Conservation (phyloP, 1,284 basidiomycete genomes). For the Ceratobasidium sp. region DNA sequence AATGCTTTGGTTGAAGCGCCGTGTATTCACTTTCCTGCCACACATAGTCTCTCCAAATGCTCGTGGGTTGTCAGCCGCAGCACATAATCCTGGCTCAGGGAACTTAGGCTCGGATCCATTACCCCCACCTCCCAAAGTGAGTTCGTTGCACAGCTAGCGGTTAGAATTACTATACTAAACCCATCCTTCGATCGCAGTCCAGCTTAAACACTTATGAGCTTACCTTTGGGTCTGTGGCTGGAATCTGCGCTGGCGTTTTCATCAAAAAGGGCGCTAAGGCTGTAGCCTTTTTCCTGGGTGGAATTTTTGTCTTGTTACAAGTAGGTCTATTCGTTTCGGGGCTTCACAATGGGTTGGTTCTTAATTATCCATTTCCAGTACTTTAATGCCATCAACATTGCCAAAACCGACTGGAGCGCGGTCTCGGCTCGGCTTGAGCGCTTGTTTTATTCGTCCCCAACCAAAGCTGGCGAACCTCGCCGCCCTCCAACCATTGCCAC, state of each 20-base stretch:
- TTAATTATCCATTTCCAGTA: constrained; percentile 60
- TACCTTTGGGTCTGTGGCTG: constrained; percentile 83
- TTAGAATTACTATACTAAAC: constrained; percentile 9
- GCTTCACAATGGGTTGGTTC: constrained; percentile 7
- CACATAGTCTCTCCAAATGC: not conserved
- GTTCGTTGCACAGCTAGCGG: not conserved
- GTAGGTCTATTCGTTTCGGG: constrained; percentile 54
- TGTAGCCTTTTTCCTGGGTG: constrained; percentile 82
- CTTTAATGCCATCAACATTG: constrained; percentile 68
- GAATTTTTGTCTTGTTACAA: constrained; percentile 84
- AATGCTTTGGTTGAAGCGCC: too few relatives aligned
- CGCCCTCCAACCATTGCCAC: constrained; percentile 67
- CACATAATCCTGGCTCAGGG: not conserved
- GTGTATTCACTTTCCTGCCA: not conserved
- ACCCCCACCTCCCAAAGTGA: constrained; percentile 28
- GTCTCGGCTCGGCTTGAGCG: constrained; percentile 67
- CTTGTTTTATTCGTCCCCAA: constrained; percentile 69
- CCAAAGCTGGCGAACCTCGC: constrained; percentile 53
- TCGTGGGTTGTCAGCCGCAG: not conserved
- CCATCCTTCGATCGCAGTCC: constrained; percentile 67
- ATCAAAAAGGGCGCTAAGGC: constrained; percentile 90
- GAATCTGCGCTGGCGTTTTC: constrained; percentile 89
- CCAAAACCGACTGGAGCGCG: constrained; percentile 80
- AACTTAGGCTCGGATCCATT: constrained; percentile 14
- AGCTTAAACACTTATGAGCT: constrained; percentile 81